Conservation (phyloP, 75 land plant genomes). For the Adiantum capillusveneris region DNA sequence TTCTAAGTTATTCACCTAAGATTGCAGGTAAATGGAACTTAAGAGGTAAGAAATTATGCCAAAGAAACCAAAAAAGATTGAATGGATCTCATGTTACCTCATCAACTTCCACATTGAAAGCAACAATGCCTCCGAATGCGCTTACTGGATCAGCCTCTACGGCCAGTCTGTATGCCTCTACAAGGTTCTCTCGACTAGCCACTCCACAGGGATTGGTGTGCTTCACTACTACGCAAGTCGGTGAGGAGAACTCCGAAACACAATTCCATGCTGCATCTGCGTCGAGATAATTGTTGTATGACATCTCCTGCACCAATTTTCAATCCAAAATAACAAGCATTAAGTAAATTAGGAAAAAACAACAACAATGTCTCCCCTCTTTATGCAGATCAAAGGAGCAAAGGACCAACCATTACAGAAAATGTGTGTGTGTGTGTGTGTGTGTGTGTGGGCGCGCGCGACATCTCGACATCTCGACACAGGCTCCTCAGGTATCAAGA, state of each 20-base stretch:
- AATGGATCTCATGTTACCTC: slow-evolving; percentile 43
- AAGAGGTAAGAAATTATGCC: too few species aligned
- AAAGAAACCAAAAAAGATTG: background rate
- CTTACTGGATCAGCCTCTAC: slow-evolving; percentile 95
- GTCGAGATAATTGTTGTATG: slow-evolving; percentile 97
- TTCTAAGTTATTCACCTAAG: too few species aligned
- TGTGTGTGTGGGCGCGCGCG: too few species aligned
- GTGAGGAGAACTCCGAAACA: slow-evolving; percentile 74
- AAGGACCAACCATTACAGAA: background rate
- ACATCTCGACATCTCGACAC: too few species aligned
- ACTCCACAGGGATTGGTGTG: slow-evolving; percentile 99
- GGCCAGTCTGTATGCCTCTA: slow-evolving; percentile 91
- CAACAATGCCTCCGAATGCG: slow-evolving; percentile 99
- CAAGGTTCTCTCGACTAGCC: slow-evolving; percentile 69
- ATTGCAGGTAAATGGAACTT: too few species aligned
- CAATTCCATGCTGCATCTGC: slow-evolving; percentile 99
- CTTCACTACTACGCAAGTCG: slow-evolving; percentile 95
- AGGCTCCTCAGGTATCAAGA: too few species aligned
- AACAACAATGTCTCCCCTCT: too few species aligned
- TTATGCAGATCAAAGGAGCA: too few species aligned
- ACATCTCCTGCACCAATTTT: slow-evolving; percentile 81
- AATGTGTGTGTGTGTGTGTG: too few species aligned
- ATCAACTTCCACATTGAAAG: slow-evolving; percentile 86
- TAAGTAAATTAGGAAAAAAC: background rate
- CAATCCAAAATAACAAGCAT: slow-evolving; percentile 1